Conservation (phyloP, 306 rosid genomes). For the Alnus glutinosa region DNA sequence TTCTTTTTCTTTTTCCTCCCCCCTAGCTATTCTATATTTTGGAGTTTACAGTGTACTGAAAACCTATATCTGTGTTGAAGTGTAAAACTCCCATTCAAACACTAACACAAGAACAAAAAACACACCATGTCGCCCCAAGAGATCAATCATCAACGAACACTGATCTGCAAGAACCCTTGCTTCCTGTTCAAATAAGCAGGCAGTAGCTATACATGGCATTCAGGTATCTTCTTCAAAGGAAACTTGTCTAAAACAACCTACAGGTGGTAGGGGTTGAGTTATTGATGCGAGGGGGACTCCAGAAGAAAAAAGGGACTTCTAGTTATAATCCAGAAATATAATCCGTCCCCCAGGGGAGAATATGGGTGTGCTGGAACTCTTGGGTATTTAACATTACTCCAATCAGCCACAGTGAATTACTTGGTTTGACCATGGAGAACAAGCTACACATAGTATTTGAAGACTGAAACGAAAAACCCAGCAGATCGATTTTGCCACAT, state of each 20-base stretch:
- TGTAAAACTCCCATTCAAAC: background rate
- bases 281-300: too few relatives aligned
- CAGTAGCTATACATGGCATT: background rate
- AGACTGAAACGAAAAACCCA: background rate
- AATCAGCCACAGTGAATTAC: too few relatives aligned
- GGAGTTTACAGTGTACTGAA: background rate
- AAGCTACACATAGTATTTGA: background rate
- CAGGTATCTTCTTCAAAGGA: slow-evolving; percentile 1
- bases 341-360: too few relatives aligned
- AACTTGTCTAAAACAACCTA: slow-evolving; percentile 1
- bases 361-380: too few relatives aligned
- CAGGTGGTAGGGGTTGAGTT: background rate
- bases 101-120: background rate
- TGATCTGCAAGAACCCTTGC: background rate
- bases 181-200: background rate
- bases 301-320: too few relatives aligned
- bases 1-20: background rate
- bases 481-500: background rate
- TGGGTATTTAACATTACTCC: too few relatives aligned
- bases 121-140: background rate
- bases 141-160: background rate
- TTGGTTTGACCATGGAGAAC: background rate
- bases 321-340: too few relatives aligned
- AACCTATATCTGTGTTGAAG: background rate
- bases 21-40: background rate